phyloP scores from a whole-genome alignment of 2,329 filamentous ascomycete genomes.

The Bretziella fagacearum region DNA sequence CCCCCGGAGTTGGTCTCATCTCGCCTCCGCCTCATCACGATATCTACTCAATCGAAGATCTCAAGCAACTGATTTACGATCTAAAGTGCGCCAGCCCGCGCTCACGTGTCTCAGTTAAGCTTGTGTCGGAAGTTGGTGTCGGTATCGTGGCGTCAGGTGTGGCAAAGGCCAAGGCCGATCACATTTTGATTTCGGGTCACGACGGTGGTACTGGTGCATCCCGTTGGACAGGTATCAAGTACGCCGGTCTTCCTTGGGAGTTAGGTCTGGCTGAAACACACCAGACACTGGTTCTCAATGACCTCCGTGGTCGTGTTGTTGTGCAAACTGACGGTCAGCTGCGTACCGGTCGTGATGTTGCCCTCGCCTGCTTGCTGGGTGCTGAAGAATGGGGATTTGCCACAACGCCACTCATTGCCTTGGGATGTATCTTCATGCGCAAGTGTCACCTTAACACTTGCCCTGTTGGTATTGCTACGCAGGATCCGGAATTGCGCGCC shows the following conservation, averaged over 20 bases:
- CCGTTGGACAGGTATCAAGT: slow-evolving; percentile 97
- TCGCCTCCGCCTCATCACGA: slow-evolving; percentile 94
- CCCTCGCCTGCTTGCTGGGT: slow-evolving; percentile 83
- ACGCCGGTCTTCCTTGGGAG: slow-evolving; percentile 93
- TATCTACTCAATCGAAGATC: slow-evolving; percentile 94
- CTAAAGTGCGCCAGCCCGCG: slow-evolving; percentile 91
- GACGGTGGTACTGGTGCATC: slow-evolving; percentile 95
- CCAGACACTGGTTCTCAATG: slow-evolving; percentile 88
- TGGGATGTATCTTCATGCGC: slow-evolving; percentile 93
- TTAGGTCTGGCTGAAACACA: slow-evolving; percentile 92
- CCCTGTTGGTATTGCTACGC: slow-evolving; percentile 87
- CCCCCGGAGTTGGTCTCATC: slow-evolving; percentile 87
- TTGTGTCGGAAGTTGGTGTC: slow-evolving; percentile 92
- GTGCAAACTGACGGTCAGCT: slow-evolving; percentile 94
- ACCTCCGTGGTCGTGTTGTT: slow-evolving; percentile 84
- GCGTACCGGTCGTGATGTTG: slow-evolving; percentile 80
- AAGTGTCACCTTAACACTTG: slow-evolving; percentile 63
- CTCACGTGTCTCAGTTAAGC: slow-evolving; percentile 85
- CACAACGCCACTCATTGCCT: slow-evolving; percentile 82
- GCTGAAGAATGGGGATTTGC: slow-evolving; percentile 98
- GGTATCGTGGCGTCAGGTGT: slow-evolving; percentile 96
- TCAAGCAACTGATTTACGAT: slow-evolving; percentile 96
- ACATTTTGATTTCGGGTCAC: slow-evolving; percentile 91
- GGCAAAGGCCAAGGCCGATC: slow-evolving; percentile 91
- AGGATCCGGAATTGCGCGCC: slow-evolving; percentile 83